Percentiles rank a stretch among this genome's conserved stretches.
These are phyloP conservation scores for Tephrocybe sp. DNA, from an alignment of 768 basidiomycete genomes.

Conservation along the genomic window DNA sequence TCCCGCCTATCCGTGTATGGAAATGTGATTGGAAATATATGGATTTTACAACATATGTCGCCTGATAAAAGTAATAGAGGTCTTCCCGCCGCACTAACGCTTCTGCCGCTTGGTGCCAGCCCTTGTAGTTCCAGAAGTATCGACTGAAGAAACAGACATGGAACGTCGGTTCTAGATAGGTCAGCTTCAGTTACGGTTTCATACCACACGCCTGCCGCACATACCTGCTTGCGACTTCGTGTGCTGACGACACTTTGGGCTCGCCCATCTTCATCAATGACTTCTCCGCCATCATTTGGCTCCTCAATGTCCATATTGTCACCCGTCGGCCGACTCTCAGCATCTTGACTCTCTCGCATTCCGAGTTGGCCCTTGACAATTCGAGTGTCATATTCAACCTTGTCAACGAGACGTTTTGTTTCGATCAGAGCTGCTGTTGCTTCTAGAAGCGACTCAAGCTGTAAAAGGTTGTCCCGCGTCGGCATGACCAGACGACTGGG, in stretches of 20 bases:
- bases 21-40: not conserved
- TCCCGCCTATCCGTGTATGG: not conserved
- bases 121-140: constrained; percentile 57
- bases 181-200: not conserved
- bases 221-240: constrained; percentile 59
- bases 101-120: constrained; percentile 58
- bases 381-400: constrained; percentile 81
- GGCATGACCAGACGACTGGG: constrained; percentile 89
- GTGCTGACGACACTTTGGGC: constrained; percentile 65
- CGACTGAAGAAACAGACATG: constrained; percentile 73
- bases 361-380: constrained; percentile 63
- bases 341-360: constrained; percentile 44
- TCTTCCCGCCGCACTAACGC: constrained; percentile 31
- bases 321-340: constrained; percentile 28
- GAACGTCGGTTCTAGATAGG: constrained; percentile 52
- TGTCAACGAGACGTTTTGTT: constrained; percentile 83
- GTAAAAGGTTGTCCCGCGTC: constrained; percentile 74
- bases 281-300: constrained; percentile 33
- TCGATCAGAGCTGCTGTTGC: constrained; percentile 77
- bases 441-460: constrained; percentile 71
- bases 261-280: constrained; percentile 47
- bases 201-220: constrained; percentile 16
- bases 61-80: not conserved
- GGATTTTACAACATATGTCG: not conserved
- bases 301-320: constrained; percentile 53